Percentiles rank a stretch among this genome's conserved stretches.
Evolutionary conservation across 2,329 filamentous ascomycete species (phyloP).

Genomic region (Stachybotrys elegans): DNA sequence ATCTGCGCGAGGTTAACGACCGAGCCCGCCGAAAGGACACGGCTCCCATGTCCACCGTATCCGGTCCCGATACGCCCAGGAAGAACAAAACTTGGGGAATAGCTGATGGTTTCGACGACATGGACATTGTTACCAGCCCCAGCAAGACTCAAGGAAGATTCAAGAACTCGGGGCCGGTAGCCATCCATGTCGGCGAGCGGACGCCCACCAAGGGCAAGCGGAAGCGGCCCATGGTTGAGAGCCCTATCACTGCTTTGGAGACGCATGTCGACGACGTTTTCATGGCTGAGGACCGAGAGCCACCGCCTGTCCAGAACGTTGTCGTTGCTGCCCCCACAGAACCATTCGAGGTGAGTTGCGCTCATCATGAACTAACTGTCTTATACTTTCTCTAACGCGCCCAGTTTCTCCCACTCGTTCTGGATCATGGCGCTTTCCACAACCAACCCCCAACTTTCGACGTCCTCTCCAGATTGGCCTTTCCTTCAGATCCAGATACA

Average conservation of each 20-base stretch:
- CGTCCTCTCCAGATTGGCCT: constrained; percentile 56
- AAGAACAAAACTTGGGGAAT: constrained; percentile 53
- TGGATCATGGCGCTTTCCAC: constrained; percentile 55
- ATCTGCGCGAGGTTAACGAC: constrained; percentile 56
- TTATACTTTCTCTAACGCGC: no score
- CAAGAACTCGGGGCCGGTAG: constrained; percentile 36
- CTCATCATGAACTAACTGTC: no score
- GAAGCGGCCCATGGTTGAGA: constrained; percentile 61
- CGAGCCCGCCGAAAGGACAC: constrained; percentile 42
- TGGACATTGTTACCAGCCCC: constrained; percentile 50
- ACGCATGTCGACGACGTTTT: constrained; percentile 38
- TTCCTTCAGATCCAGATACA: constrained; percentile 57
- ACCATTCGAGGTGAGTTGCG: constrained; percentile 40
- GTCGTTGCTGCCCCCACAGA: constrained; percentile 18
- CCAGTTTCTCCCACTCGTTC: constrained; percentile 56
- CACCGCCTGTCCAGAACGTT: constrained; percentile 12
- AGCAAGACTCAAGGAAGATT: constrained; percentile 41
- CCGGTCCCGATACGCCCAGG: constrained; percentile 50
- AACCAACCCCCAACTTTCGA: constrained; percentile 62
- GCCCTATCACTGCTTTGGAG: constrained; percentile 59
- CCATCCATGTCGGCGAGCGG: constrained; percentile 41
- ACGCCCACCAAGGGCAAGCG: constrained; percentile 66
- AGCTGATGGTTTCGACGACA: constrained; percentile 73
- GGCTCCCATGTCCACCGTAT: constrained; percentile 13
- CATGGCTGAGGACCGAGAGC: constrained; percentile 24